Evolutionary conservation across 257 asterid genomes (phyloP), one percentile per base, ranked within the genome.

Genomic region (Solanum etuberosum): DNA sequence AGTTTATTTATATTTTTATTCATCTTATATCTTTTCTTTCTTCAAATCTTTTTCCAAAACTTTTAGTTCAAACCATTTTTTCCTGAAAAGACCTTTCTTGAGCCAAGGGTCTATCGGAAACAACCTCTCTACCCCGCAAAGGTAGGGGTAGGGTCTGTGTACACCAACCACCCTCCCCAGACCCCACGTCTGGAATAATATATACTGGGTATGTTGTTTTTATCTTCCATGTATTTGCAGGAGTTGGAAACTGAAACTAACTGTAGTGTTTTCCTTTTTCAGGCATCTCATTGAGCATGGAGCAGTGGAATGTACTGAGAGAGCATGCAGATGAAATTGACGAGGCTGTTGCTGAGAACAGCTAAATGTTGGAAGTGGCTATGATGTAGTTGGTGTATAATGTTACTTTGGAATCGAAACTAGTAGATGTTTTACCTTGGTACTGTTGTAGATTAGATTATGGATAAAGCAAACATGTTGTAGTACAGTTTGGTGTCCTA

Each of bases 281-380:
- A 95, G 98, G 98, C 61, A 93, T 95, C 86, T 93, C 98, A 18
- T 85, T 95, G 88, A 72, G 88, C 84, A 94, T 93, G 97, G 98
- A 95, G 83, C 98, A 96, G 98, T 95, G 99, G 99, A 92, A 92
- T 83, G 88, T 95, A 23, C 94, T 96, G 21, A 89, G 93, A 68
- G 95, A 95, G n/a, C 96, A 95, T 29, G 95, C 87, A 82, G 98
- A 92, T 89, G 96, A 95, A 91, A 95, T 96, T 61, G 96, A 95
- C 87, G 83, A 91, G 87, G 98, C 91, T 88, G 88, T 96, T 48
- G 90, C 91, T 7, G 92, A 81, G 92, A 91, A 85, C 67, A 85
- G 81, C 57, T 93, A 90, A 85, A 83, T 42, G 70, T 42, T 40
- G 32, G 38, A 5, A 61, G 35, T 15, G 5, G 43, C 6, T 20